A percentile compares a stretch with the other conserved stretches of the same genome.
Evolutionary conservation across 2,329 filamentous ascomycete species (phyloP).

Genomic region (Ophiostoma perfectum): DNA sequence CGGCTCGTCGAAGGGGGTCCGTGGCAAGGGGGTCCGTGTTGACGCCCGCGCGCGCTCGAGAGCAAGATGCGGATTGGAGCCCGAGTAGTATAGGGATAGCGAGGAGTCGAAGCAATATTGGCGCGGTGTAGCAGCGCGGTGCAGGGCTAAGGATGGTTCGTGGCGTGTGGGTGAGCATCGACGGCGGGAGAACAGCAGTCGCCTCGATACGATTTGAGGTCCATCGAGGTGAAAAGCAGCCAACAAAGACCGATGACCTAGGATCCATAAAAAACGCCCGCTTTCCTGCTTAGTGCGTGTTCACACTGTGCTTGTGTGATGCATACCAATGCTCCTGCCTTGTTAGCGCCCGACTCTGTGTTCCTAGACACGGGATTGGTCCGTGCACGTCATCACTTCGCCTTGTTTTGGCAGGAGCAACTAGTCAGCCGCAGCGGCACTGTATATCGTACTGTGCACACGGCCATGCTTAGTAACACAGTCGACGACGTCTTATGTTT

Average conservation of each 20-base stretch:
- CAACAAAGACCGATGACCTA: slow-evolving; percentile 17
- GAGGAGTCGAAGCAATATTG: neutral
- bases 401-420: slow-evolving; percentile 9
- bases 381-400: slow-evolving; percentile 11
- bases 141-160: neutral
- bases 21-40: neutral
- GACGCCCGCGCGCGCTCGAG: neutral
- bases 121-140: neutral
- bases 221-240: slow-evolving; percentile 17
- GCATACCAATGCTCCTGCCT: neutral
- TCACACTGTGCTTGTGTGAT: slow-evolving; percentile 9
- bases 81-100: neutral
- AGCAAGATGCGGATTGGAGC: neutral
- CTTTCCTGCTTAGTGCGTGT: slow-evolving; percentile 6
- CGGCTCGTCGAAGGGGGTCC: neutral
- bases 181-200: neutral
- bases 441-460: neutral
- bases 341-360: neutral
- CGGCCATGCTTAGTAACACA: neutral
- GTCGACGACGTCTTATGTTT: neutral
- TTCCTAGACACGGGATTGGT: slow-evolving; percentile 3
- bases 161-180: neutral
- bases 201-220: slow-evolving; percentile 10
- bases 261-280: slow-evolving; percentile 14
- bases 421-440: slow-evolving; percentile 11